Evolutionary conservation across 306 rosid species (phyloP).

Genomic region (Cicer bijugum): DNA sequence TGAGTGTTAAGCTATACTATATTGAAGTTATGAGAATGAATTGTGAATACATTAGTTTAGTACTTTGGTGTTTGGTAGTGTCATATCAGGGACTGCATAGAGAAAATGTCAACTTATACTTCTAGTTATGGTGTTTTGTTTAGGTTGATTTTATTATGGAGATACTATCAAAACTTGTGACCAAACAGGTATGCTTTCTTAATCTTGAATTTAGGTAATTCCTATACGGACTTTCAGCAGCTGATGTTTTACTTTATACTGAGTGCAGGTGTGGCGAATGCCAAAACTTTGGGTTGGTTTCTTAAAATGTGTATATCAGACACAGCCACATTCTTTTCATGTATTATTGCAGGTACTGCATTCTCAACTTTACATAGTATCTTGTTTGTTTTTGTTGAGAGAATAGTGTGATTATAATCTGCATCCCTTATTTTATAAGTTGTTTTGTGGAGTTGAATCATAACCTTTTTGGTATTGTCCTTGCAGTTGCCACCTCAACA

Average conservation of each 20-base stretch:
- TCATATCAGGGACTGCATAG: conserved; percentile 15
- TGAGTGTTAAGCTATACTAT: conserved; percentile 17
- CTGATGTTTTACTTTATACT: conserved; percentile 45
- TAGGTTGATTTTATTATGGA: conserved; percentile 99
- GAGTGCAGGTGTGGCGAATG: conserved; percentile 91
- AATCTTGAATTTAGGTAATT: conserved; percentile 10
- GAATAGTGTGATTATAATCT: not conserved
- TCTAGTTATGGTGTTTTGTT: conserved; percentile 38
- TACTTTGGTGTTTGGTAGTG: conserved; percentile 8
- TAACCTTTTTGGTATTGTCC: conserved; percentile 15
- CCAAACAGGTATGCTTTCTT: conserved; percentile 69
- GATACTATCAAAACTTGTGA: conserved; percentile 90
- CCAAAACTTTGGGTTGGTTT: conserved; percentile 99
- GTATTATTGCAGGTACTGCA: conserved; percentile 81
- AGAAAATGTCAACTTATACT: conserved; percentile 29
- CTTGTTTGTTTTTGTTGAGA: conserved; percentile 20
- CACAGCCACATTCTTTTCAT: conserved; percentile 92
- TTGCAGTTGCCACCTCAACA: conserved; percentile 89
- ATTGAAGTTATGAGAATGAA: conserved; percentile 11
- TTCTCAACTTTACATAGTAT: conserved; percentile 18
- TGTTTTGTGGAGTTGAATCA: not conserved
- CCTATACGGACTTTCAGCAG: conserved; percentile 13
- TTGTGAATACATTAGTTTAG: conserved; percentile 16
- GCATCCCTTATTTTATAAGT: not conserved
- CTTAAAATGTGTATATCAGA: conserved; percentile 94